A percentile compares a stretch with the other conserved stretches of the same genome.
Conservation (phyloP, 768 basidiomycete genomes). For the Hericium rajendrae region DNA sequence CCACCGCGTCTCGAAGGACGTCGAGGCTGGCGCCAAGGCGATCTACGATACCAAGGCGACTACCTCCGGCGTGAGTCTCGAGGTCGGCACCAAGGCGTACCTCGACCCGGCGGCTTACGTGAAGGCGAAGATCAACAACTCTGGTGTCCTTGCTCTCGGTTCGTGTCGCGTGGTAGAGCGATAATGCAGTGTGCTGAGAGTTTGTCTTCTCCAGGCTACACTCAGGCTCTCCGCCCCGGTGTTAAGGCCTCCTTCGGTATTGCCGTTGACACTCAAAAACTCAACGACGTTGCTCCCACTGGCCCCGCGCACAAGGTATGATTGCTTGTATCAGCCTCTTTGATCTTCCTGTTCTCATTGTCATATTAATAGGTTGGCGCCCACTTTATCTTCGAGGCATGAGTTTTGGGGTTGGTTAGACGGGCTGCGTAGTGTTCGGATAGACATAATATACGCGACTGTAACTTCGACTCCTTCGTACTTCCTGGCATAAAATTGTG, state of each 20-base stretch:
- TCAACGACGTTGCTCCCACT: conserved; percentile 55
- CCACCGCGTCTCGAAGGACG: conserved; percentile 86
- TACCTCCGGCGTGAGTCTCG: conserved; percentile 76
- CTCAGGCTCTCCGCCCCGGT: conserved; percentile 88
- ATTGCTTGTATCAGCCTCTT: conserved; percentile 18
- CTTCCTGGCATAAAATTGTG: background rate
- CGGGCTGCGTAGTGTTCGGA: too few relatives aligned
- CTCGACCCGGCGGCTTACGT: conserved; percentile 86
- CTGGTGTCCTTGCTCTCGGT: conserved; percentile 84
- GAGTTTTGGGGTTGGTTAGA: background rate
- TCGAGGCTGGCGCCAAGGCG: conserved; percentile 94
- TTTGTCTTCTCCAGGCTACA: conserved; percentile 49
- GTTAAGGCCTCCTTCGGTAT: conserved; percentile 91
- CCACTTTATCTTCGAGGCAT: conserved; percentile 14
- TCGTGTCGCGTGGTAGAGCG: conserved; percentile 11
- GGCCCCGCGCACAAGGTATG: conserved; percentile 66
- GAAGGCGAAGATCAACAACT: conserved; percentile 99
- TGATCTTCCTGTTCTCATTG: background rate
- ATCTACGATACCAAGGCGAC: conserved; percentile 92
- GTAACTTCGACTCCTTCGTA: too few relatives aligned
- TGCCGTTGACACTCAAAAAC: conserved; percentile 87
- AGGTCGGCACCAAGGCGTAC: conserved; percentile 93
- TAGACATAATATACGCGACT: too few relatives aligned
- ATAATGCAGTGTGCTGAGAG: conserved; percentile 9
- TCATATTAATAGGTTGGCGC: conserved; percentile 5